These are phyloP conservation scores for Cymbidium sinense DNA, from an alignment of 106 monocot genomes.

Conservation along the genomic window DNA sequence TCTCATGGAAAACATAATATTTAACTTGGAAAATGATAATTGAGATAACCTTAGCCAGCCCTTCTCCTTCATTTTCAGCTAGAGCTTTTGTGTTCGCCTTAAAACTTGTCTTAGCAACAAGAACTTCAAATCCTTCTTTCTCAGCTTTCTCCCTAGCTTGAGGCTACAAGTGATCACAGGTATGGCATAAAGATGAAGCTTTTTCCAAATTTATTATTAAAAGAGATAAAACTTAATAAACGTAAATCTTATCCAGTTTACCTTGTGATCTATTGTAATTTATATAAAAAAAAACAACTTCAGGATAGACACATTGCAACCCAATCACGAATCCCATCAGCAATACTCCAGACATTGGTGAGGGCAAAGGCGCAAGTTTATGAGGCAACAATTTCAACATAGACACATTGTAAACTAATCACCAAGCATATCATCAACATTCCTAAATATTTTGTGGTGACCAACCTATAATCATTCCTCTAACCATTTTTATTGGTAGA, in stretches of 20 bases:
- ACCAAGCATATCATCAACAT: too few species aligned
- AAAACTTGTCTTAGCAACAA: constrained; percentile 91
- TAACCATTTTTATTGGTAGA: not conserved
- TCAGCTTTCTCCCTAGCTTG: constrained; percentile 92
- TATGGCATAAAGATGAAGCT: not conserved
- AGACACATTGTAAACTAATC: too few species aligned
- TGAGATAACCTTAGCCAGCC: constrained; percentile 81
- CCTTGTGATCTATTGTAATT: not conserved
- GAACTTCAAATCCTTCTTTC: constrained; percentile 76
- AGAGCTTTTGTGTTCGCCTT: constrained; percentile 98
- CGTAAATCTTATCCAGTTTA: not conserved
- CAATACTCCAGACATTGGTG: too few species aligned
- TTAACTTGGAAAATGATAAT: not conserved
- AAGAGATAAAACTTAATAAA: not conserved
- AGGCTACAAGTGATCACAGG: constrained; percentile 53
- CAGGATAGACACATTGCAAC: not conserved
- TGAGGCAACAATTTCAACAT: too few species aligned
- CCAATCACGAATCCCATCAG: too few species aligned
- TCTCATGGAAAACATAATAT: not conserved
- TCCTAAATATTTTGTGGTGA: too few species aligned
- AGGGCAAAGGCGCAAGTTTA: too few species aligned
- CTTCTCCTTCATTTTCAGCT: constrained; percentile 98
- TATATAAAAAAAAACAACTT: not conserved
- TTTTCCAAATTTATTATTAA: not conserved
- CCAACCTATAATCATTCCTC: too few species aligned